Evolutionary conservation across 768 basidiomycete genomes (phyloP), one percentile per base, ranked within the genome.

Genomic region (Boletus insuetus): DNA sequence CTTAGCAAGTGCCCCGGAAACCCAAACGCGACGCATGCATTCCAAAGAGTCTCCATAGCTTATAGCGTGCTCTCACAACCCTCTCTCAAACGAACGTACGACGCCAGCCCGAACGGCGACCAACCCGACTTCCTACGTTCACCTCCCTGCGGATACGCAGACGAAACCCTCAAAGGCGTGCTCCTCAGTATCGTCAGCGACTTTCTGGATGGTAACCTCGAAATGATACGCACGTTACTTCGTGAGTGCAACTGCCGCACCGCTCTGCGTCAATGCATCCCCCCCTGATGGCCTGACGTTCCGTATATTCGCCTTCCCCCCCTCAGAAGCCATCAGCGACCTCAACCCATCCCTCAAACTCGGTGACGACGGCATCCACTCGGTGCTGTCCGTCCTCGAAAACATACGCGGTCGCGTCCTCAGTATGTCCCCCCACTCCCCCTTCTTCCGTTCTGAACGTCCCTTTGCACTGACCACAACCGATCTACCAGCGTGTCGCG

Each of bases 181-280:
- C 74, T 94, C 34, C 67, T 89, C 32, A 82, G 84, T 26, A 84
- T 91, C 12, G 82, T 93, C 66, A 85, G 82, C 56, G 92, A 94
- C 64, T 89, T 92, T 60, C 70, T 94, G 43, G 88, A 92, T 51
- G 92, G 91, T 7, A 91, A 94, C 70, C 74, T 94, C n/a, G 89
- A 93, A 67, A 83, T 91, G 68, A 85, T 93, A 64, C 81, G 88
- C 52, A 82, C 83, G 1, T 70, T 92, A 20, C 79, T 94, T 24
- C 82, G 89, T 89, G 61, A 49, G 87, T 76, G 14, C 39, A 17
- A 17, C 34, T 16, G 2, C 8, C 13, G 31, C 14, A 6, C 16
- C 34, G 19, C 19, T 5, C 11, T 3, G 9, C 8, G n/a, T 3
- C 26, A 29, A 29, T 29, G 8, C 26, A 29, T 9, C 6, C 26